Conservation (phyloP, 352 stramenopile species). For the Phytophthora pinifolia region DNA sequence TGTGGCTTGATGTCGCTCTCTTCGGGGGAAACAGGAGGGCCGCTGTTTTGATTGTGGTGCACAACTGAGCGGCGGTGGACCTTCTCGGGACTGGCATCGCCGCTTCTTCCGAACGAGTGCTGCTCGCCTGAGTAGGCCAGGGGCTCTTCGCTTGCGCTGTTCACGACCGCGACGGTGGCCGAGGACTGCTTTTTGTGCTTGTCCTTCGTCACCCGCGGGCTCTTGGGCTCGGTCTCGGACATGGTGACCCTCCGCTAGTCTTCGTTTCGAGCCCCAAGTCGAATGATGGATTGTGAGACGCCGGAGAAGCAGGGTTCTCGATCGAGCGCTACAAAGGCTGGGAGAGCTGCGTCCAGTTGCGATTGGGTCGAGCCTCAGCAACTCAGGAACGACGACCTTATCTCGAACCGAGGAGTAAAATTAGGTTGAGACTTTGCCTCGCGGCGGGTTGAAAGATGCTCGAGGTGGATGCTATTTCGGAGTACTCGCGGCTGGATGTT, state of each 20-base stretch:
- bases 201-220: conserved; percentile 26
- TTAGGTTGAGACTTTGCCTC: background rate
- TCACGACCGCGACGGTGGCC: conserved; percentile 34
- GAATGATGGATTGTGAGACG: conserved; percentile 23
- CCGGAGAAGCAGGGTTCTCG: background rate
- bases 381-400: conserved; percentile 4
- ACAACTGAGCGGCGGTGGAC: conserved; percentile 19
- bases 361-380: conserved; percentile 8
- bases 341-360: background rate
- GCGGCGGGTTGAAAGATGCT: no score
- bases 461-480: background rate
- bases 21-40: background rate
- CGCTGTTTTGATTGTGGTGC: conserved; percentile 12
- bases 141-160: conserved; percentile 25
- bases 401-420: background rate
- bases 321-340: conserved; percentile 16
- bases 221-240: conserved; percentile 31
- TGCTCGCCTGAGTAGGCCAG: conserved; percentile 21
- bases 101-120: conserved; percentile 25
- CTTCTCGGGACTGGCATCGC: conserved; percentile 14
- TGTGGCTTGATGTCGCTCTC: conserved; percentile 18
- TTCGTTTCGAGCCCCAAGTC: background rate
- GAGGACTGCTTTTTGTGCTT: conserved; percentile 38
- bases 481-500: no score
- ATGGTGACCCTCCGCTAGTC: conserved; percentile 10